A percentile compares a stretch with the other conserved stretches of the same genome.
These are phyloP conservation scores for Cercospora sp. DNA, from an alignment of 2,329 filamentous ascomycete species.

Conservation along the genomic window DNA sequence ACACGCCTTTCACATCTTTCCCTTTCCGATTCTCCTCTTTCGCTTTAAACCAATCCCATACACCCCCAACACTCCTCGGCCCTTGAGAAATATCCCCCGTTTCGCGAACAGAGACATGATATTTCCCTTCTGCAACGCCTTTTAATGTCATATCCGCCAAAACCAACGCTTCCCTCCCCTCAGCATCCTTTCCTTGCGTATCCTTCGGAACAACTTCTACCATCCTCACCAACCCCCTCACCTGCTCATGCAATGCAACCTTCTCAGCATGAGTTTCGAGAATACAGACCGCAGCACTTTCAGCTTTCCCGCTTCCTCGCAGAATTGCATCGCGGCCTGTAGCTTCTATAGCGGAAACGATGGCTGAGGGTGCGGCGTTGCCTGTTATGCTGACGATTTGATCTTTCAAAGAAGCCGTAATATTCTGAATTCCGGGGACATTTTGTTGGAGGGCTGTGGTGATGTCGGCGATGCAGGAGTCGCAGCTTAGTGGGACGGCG, in stretches of 20 bases:
- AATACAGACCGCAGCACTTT: constrained; percentile 89
- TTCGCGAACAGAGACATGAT: constrained; percentile 81
- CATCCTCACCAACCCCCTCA: constrained; percentile 87
- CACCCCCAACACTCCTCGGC: constrained; percentile 74
- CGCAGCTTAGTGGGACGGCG: constrained; percentile 90
- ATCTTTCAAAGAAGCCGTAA: constrained; percentile 77
- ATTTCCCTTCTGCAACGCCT: constrained; percentile 77
- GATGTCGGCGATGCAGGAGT: constrained; percentile 83
- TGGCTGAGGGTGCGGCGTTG: constrained; percentile 85
- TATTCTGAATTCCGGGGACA: constrained; percentile 70
- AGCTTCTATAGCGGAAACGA: constrained; percentile 82
- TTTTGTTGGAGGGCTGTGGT: constrained; percentile 70
- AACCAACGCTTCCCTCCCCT: constrained; percentile 65
- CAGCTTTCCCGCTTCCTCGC: constrained; percentile 79
- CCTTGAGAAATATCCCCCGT: constrained; percentile 84
- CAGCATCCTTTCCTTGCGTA: constrained; percentile 40
- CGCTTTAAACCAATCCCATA: constrained; percentile 66
- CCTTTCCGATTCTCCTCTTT: constrained; percentile 41
- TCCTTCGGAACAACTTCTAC: constrained; percentile 65
- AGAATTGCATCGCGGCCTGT: constrained; percentile 94
- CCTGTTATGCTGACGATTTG: constrained; percentile 85
- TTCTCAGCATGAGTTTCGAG: constrained; percentile 71
- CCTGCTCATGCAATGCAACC: constrained; percentile 51
- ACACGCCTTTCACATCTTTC: constrained; percentile 58
- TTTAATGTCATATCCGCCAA: constrained; percentile 84